Base-by-base conservation (phyloP, 2,329 filamentous ascomycete genomes). In the Zymoseptoria ardabiliae region DNA sequence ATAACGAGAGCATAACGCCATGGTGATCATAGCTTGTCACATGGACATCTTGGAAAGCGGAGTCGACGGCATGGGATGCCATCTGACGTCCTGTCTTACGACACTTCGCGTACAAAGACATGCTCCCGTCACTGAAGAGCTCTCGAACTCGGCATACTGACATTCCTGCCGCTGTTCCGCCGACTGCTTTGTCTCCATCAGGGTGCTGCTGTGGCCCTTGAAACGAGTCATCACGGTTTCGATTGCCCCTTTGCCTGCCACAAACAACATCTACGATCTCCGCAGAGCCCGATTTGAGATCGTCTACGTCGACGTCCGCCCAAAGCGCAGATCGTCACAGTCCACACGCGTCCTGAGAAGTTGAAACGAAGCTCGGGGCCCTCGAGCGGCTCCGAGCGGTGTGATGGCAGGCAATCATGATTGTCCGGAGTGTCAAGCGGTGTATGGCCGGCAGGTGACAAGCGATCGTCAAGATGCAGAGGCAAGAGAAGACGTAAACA, bases 341-440 rank as follows among this genome's bases (percentile, higher is more conserved):
- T 28, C 25, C 25, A 23, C 50, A 21, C 13, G 17, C 19, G 20
- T 23, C 50, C n/a, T 51, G 50, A 20, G 20, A 19, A 51, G 28
- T 19, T 28, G 50, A 54, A 28, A 9, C 55, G 35, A 51, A 56
- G 58, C 65, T 68, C 66, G 66, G 62, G 55, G 66, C 61, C 65
- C 60, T 49, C 54, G 51, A 48, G 53, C 59, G 65, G 61, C 65
- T 66, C 61, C 63, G 65, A 54, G 65, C 66, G 58, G 48, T 60
- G 63, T 56, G 55, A 66, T 66, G 64, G 64, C 64, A 55, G 64
- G 61, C 57, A 66, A 65, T 57, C 61, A 61, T 58, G 62, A 48
- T 48, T 63, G 58, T 55, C 63, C 62, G 50, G 63, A 58, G 23
- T 61, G 60, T 52, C 63, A 62, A 50, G 53, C 63, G 58, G 53